Evolutionary conservation across 306 rosid species (phyloP).

Genomic region (Gynostemma pentaphyllum): DNA sequence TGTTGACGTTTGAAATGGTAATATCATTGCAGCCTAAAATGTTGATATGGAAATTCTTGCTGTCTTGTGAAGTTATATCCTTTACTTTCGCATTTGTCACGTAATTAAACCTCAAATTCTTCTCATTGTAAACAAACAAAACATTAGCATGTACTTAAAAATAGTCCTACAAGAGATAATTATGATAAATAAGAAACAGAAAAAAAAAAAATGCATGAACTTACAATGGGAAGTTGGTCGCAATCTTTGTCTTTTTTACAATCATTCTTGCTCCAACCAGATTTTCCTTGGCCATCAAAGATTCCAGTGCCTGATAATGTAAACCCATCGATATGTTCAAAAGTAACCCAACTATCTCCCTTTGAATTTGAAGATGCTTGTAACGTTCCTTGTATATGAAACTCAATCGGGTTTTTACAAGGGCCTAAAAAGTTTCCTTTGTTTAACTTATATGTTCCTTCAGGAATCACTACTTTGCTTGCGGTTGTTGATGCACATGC

Average conservation of each 20-base stretch:
- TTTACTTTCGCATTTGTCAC: too few relatives aligned
- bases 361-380: slow-evolving; percentile 15
- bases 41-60: too few relatives aligned
- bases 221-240: slow-evolving; percentile 18
- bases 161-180: neutral
- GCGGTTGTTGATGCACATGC: slow-evolving; percentile 19
- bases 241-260: slow-evolving; percentile 15
- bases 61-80: too few relatives aligned
- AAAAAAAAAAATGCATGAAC: neutral
- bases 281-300: slow-evolving; percentile 37
- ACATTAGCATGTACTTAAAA: too few relatives aligned
- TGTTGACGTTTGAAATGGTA: too few relatives aligned
- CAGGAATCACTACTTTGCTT: slow-evolving; percentile 11
- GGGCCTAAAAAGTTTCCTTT: slow-evolving; percentile 19
- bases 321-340: slow-evolving; percentile 14
- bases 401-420: slow-evolving; percentile 24
- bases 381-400: slow-evolving; percentile 19
- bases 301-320: slow-evolving; percentile 29
- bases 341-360: slow-evolving; percentile 22
- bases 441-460: slow-evolving; percentile 6
- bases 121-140: too few relatives aligned
- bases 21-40: too few relatives aligned
- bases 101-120: too few relatives aligned
- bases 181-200: too few relatives aligned
- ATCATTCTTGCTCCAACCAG: slow-evolving; percentile 23